Evolutionary conservation across 2,329 filamentous ascomycete genomes (phyloP).

Genomic region (Didymella glomerata): DNA sequence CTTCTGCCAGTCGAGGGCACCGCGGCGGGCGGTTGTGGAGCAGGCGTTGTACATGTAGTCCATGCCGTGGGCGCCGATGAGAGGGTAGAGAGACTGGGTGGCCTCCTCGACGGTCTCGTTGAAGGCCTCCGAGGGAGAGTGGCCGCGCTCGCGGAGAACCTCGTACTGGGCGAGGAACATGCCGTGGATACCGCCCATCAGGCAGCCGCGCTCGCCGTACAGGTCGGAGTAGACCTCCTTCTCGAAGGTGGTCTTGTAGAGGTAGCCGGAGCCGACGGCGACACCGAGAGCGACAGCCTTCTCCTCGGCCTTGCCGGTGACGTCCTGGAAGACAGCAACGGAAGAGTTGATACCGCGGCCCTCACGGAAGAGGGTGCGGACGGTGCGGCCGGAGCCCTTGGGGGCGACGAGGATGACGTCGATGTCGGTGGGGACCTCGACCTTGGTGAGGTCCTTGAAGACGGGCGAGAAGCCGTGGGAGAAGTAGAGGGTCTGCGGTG

Average conservation of each 20-base stretch:
- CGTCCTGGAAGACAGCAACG: conserved; percentile 97
- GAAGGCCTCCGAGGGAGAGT: conserved; percentile 98
- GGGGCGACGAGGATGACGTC: conserved; percentile 99
- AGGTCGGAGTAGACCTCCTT: conserved; percentile 99
- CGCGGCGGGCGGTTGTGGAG: conserved; percentile 97
- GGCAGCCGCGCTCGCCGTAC: conserved; percentile 99
- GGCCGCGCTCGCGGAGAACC: conserved; percentile 97
- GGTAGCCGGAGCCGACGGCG: conserved; percentile 95
- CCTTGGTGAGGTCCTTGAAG: conserved; percentile 99
- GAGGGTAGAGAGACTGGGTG: conserved; percentile 95
- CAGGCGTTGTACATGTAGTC: conserved; percentile 99
- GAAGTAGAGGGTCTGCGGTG: conserved; percentile 94
- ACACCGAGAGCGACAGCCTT: conserved; percentile 97
- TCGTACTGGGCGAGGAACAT: conserved; percentile 99
- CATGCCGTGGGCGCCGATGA: conserved; percentile 98
- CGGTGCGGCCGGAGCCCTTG: conserved; percentile 98
- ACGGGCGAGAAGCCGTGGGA: conserved; percentile 99
- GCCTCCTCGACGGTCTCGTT: conserved; percentile 99
- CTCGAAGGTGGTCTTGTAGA: conserved; percentile 99
- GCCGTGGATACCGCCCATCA: conserved; percentile 99
- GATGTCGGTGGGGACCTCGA: conserved; percentile 93
- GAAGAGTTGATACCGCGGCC: conserved; percentile 99
- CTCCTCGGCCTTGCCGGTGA: conserved; percentile 97
- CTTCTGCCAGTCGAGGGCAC: conserved; percentile 98
- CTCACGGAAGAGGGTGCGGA: conserved; percentile 98